Percentiles rank a stretch among this genome's conserved stretches.
These are phyloP conservation scores for Dalechampia spathulata DNA, from an alignment of 441 rosid species.

Conservation along the genomic window DNA sequence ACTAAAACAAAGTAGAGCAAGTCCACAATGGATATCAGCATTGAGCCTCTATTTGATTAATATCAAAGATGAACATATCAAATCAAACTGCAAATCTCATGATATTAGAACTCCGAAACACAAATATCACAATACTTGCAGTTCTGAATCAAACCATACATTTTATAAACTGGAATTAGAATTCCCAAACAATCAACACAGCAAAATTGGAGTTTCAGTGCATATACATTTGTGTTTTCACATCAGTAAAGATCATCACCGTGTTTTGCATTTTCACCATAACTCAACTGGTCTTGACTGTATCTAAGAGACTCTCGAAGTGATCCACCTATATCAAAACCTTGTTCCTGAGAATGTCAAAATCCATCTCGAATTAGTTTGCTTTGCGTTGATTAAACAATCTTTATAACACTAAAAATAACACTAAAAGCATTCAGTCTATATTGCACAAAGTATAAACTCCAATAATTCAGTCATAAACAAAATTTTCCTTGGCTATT, in stretches of 20 bases:
- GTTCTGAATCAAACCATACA: conserved; percentile 3
- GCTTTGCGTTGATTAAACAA: too few relatives aligned
- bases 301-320: conserved; percentile 4
- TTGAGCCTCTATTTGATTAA: background rate
- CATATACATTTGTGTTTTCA: conserved; percentile 31
- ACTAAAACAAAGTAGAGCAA: background rate
- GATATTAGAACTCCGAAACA: background rate
- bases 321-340: conserved; percentile 57
- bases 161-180: conserved; percentile 18
- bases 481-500: too few relatives aligned
- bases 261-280: conserved; percentile 17
- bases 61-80: background rate
- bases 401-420: too few relatives aligned
- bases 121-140: background rate
- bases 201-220: conserved; percentile 21
- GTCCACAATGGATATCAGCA: background rate
- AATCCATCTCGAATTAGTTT: background rate
- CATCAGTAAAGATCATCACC: conserved; percentile 15
- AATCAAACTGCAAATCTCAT: conserved; percentile 8
- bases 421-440: too few relatives aligned
- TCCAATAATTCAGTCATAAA: too few relatives aligned
- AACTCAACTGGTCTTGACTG: conserved; percentile 11
- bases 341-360: conserved; percentile 52
- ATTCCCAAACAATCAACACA: conserved; percentile 13
- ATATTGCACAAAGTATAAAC: too few relatives aligned